Percentiles rank a stretch among this genome's conserved stretches.
Evolutionary conservation across 192 early-diverging fungal genomes (phyloP).

Genomic region (Backusella luteola): DNA sequence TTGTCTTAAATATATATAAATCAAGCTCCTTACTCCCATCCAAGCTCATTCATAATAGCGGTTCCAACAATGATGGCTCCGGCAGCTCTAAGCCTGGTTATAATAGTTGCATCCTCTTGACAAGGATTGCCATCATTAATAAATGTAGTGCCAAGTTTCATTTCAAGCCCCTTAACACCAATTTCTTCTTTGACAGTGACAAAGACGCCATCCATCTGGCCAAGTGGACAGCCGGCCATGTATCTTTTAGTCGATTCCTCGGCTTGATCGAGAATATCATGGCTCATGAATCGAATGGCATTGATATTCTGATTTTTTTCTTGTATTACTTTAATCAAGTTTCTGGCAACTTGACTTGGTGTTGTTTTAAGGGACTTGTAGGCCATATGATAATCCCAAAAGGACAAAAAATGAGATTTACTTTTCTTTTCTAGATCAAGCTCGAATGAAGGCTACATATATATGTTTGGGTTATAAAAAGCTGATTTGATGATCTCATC

Average conservation of each 20-base stretch:
- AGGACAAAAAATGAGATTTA: constrained; percentile 29
- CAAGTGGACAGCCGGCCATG: constrained; percentile 40
- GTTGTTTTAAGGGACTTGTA: constrained; percentile 35
- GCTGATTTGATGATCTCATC: not conserved
- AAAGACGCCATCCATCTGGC: constrained; percentile 72
- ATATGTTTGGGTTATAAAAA: constrained; percentile 2
- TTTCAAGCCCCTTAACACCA: constrained; percentile 54
- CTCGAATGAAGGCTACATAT: not conserved
- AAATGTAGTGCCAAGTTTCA: constrained; percentile 58
- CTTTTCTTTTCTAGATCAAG: constrained; percentile 6
- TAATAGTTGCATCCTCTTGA: constrained; percentile 47
- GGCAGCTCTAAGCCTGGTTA: constrained; percentile 46
- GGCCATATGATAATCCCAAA: constrained; percentile 45
- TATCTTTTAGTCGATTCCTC: constrained; percentile 58
- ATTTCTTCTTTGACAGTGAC: constrained; percentile 75
- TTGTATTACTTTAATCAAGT: constrained; percentile 25
- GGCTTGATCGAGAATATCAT: constrained; percentile 52
- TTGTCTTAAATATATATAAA: not conserved
- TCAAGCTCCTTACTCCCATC: constrained; percentile 43
- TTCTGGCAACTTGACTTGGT: constrained; percentile 38
- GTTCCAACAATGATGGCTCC: constrained; percentile 71
- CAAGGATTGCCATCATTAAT: constrained; percentile 51
- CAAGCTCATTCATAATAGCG: constrained; percentile 75
- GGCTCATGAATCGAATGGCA: constrained; percentile 20
- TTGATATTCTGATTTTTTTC: constrained; percentile 20